Conservation (phyloP, 371 early-diverging fungal species). For the Saksenaea vasiformis region DNA sequence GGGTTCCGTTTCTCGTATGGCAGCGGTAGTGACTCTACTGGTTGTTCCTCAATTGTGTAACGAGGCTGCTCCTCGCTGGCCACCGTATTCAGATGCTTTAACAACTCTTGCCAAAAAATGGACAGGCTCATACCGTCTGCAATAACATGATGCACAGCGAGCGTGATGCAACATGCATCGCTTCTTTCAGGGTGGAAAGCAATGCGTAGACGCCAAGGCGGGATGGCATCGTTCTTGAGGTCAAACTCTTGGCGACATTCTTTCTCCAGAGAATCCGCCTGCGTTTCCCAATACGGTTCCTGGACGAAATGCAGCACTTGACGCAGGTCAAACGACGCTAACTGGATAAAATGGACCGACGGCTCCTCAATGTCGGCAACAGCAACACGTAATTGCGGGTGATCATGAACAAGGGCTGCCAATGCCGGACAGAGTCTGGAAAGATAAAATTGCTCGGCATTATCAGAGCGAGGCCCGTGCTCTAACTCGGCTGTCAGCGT, state of each 20-base stretch:
- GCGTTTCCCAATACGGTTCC: constrained; percentile 1
- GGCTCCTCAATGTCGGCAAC: constrained; percentile 17
- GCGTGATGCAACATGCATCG: constrained; percentile 14
- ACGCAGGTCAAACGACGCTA: constrained; percentile 21
- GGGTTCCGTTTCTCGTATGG: constrained; percentile 25
- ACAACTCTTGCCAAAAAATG: constrained; percentile 29
- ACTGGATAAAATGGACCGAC: constrained; percentile 25
- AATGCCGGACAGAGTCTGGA: constrained; percentile 25
- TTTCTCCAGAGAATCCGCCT: constrained; percentile 9
- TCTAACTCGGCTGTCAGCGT: constrained; percentile 22
- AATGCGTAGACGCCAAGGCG: constrained; percentile 40
- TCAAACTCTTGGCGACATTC: constrained; percentile 29
- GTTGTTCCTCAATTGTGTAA: not conserved
- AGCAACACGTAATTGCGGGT: constrained; percentile 26
- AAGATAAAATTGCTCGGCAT: constrained; percentile 19
- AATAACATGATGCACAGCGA: constrained; percentile 32
- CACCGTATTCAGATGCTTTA: constrained; percentile 20
- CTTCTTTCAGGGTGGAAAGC: constrained; percentile 8
- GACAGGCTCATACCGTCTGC: constrained; percentile 39
- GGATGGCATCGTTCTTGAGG: constrained; percentile 12
- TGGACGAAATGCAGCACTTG: constrained; percentile 11
- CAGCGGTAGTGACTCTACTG: constrained; percentile 9
- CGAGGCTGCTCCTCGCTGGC: not conserved
- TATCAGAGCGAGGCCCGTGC: constrained; percentile 10
- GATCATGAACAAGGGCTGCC: constrained; percentile 18